Evolutionary conservation across 495 filamentous ascomycete genomes (phyloP), one percentile per base, ranked within the genome.

Genomic region (Lichenothelia convexa): DNA sequence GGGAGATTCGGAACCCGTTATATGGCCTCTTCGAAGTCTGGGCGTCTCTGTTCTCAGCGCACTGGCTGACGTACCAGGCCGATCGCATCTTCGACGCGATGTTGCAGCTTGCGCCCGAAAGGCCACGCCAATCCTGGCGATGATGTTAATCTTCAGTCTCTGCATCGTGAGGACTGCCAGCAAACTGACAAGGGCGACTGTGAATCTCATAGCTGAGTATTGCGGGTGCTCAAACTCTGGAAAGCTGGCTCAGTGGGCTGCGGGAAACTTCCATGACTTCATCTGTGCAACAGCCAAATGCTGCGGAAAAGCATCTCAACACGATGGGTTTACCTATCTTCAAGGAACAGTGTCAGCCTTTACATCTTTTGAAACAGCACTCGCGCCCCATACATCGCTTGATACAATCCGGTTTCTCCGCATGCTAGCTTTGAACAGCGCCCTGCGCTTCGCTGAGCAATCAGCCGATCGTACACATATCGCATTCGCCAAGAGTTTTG

Each of bases 401-500:
- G 21, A 21, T 30, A 16, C 35, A 13, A 27, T 8, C 7, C 13
- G 24, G 1, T 42, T 68, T 12, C 49, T 61, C 5, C 48, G 53
- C 17, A 50, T 48, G 31, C 49, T 67, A n/a, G 63, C 62, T 11
- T 48, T 62, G 12, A 57, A 64, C 38, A 53, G 61, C 20, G 65
- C 66, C 2, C 62, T 69, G 53, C 45, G 51, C 2, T 58, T 64
- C 35, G 58, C 64, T 7, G 61, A 70, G 38, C 47, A 38, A 3
- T 67, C 58, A 1, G 46, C 53, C 27, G 59, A 62, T n/a, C 50
- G 61, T 3, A 57, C 62, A 27, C 62, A 70, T 39, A 58, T 67
- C 38, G 38, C 59, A 15, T 67, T 63, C 60, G 64, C 65, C 40
- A 59, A 12, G 60, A 65, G 16, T 45, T 67, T 11, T 63, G 67